Evolutionary conservation across 352 stramenopile genomes (phyloP).

Genomic region (Phytopythium chamaehyphon): DNA sequence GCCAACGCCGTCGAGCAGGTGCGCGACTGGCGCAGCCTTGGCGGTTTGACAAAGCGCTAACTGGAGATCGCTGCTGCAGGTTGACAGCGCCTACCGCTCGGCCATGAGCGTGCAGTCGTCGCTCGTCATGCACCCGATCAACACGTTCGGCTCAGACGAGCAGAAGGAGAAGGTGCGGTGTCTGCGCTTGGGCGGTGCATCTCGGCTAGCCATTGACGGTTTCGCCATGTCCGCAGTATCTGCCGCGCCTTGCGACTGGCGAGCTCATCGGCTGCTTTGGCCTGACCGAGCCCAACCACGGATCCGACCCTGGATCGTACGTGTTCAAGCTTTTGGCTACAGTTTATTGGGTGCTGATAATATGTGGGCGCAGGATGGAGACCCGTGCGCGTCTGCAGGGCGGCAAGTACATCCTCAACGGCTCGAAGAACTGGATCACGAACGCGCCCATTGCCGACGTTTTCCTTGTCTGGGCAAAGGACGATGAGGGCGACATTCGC

Average conservation of each 20-base stretch:
- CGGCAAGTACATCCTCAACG: constrained; percentile 95
- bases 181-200: not conserved
- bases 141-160: constrained; percentile 94
- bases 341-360: not conserved
- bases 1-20: constrained; percentile 94
- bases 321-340: constrained; percentile 5
- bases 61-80: constrained; percentile 15
- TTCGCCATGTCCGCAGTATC: constrained; percentile 64
- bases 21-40: constrained; percentile 1
- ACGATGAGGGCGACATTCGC: constrained; percentile 92
- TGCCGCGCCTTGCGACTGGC: constrained; percentile 92
- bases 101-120: constrained; percentile 97
- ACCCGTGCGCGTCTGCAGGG: constrained; percentile 86
- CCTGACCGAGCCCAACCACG: constrained; percentile 97
- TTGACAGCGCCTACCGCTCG: constrained; percentile 96
- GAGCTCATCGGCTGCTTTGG: constrained; percentile 98
- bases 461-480: constrained; percentile 96
- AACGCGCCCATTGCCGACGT: constrained; percentile 97
- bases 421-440: constrained; percentile 95
- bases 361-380: constrained; percentile 90
- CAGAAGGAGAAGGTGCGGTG: constrained; percentile 90
- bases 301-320: constrained; percentile 91
- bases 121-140: constrained; percentile 98
- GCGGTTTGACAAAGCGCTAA: not conserved
- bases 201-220: not conserved